Evolutionary conservation across 345 rosid genomes (phyloP), one percentile per base, ranked within the genome.

Genomic region (Salix viminalis): DNA sequence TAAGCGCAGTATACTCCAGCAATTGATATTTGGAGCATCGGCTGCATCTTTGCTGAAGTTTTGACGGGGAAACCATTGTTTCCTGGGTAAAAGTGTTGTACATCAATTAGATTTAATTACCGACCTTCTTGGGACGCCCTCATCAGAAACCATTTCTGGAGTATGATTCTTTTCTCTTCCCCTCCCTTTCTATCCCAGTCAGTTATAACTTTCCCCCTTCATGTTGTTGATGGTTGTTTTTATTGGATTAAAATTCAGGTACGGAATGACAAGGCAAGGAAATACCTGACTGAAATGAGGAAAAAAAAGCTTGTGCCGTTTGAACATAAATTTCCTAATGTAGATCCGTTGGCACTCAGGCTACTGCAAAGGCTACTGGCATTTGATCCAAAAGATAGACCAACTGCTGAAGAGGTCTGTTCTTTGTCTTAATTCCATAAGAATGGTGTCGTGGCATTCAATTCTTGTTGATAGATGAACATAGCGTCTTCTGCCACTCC

Each of bases 31-130:
- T 96, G 99, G 98, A 89, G 99, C 80, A 88, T 91, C 36, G 98
- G 99, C 66, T 96, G 99, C 93, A 96, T 96, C 73, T 92, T 96
- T 78, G 99, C 99, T 9, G 99, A 96, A 87, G 90, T 96, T 4
- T 88, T 96, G 88, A 86, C 85, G 10, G 97, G 99, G 87, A 96
- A 96, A 87, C 99, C 99, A 42, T 80, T 96, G 85, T 94, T 94
- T 87, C 98, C 99, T n/a, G 24, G 99, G 99, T 69, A 96, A 94
- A 88, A 96, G 97, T 79, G 97, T 94, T 13, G 97, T 88, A 73
- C 98, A 96, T 86, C 98, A 96, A 83, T 83, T 96, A 79, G 99
- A 96, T 80, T 79, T 96, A 87, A 96, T 96, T 69, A 96, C 99
- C 6, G 92, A 94, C 85, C 97, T 96, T 79, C 96, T 96, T 71